Evolutionary conservation across 495 filamentous ascomycete genomes (phyloP).

Genomic region (Penicillium taxi): DNA sequence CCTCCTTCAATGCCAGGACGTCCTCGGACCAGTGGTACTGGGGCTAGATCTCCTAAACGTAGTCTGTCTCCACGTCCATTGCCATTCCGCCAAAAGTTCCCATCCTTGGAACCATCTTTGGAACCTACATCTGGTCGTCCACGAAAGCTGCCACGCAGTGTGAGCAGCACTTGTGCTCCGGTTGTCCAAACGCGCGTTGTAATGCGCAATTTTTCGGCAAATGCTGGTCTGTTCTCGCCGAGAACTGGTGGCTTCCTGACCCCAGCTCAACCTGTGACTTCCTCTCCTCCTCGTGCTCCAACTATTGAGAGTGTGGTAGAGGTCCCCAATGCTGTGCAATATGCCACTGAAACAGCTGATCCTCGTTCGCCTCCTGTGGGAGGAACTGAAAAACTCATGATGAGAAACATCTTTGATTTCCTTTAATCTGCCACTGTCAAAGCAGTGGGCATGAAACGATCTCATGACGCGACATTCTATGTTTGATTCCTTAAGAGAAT

Average conservation of each 20-base stretch:
- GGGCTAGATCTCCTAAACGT: conserved; percentile 29
- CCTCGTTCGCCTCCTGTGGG: conserved; percentile 44
- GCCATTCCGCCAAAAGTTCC: conserved; percentile 37
- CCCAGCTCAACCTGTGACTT: conserved; percentile 26
- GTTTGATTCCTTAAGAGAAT: conserved; percentile 11
- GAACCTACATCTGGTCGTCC: conserved; percentile 13
- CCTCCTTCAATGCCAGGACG: conserved; percentile 22
- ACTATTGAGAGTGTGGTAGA: conserved; percentile 26
- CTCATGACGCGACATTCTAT: conserved; percentile 27
- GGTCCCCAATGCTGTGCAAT: conserved; percentile 17
- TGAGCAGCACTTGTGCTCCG: conserved; percentile 24
- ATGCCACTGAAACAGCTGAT: conserved; percentile 31
- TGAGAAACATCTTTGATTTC: conserved; percentile 49
- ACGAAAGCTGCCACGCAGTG: conserved; percentile 14
- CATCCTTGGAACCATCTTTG: conserved; percentile 21
- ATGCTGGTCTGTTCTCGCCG: conserved; percentile 40
- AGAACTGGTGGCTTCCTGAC: conserved; percentile 42
- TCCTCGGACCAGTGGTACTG: conserved; percentile 24
- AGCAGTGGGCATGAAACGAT: conserved; percentile 23
- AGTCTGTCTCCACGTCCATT: conserved; percentile 36
- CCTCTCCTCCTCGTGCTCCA: conserved; percentile 21
- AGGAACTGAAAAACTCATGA: conserved; percentile 40
- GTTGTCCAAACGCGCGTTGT: conserved; percentile 31
- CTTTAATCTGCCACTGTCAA: conserved; percentile 24
- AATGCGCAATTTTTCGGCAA: conserved; percentile 30